Base-by-base conservation (phyloP, 129 eudicot species). In the Solidago caesia region DNA sequence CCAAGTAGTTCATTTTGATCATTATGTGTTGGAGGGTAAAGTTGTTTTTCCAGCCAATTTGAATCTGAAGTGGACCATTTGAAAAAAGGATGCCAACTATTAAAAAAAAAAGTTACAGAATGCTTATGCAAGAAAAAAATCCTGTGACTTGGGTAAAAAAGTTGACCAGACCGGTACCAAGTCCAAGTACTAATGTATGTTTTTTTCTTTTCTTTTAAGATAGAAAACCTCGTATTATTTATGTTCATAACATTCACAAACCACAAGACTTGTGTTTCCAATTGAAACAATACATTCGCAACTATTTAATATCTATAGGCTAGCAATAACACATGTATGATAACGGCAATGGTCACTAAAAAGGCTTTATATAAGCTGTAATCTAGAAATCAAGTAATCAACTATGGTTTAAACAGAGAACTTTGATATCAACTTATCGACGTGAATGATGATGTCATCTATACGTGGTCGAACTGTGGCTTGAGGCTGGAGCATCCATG, bases 401-500 rank as follows among this genome's bases (percentile, higher is more conserved):
- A 44, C 45, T 62, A 59, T 43, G 26, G 26, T 46, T 87, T 88
- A 89, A 4, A 56, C 68, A 66, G 96, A 84, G 72, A 84, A 89
- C 70, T 92, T 92, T 39, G 89, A 41, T 72, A 89, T 78, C 80
- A 92, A 80, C 85, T 88, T 89, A 79, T 92, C 96, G 15, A 92
- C 92, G 41, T 92, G 98, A 76, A 92, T 84, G 71, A 92, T 81
- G 75, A 92, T 86, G 75, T 92, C 98, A 70, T 89, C 89, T 8
- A 92, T 92, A 71, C 75, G 74, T 33, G 96, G 98, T 51, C 98
- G 84, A 16, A 92, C 96, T 2, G 96, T 68, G 26, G 90, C 82
- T 82, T 92, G 98, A 46, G 96, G 95, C 84, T 92, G 96, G 39
- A 92, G 90, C 96, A 89, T 89, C 98, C 98, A 89, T 47, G 95